Conservation (phyloP, 371 early-diverging fungal species). For the Ordospora pajunii region DNA sequence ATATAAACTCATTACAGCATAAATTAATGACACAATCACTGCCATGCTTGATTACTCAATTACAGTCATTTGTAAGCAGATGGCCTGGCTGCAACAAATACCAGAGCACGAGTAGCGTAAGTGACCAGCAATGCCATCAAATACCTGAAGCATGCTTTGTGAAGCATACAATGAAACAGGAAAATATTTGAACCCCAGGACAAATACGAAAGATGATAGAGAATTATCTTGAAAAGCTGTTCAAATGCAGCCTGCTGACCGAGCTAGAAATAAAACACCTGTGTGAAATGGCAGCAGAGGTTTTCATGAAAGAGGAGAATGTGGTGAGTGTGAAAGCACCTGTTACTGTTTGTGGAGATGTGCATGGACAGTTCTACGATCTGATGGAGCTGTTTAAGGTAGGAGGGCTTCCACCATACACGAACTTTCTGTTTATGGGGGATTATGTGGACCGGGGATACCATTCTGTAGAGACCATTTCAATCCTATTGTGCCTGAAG, state of each 20-base stretch:
- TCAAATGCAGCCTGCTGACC: conserved; percentile 65
- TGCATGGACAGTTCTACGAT: conserved; percentile 92
- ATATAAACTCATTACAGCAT: conserved; percentile 1
- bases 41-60: too few species aligned
- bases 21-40: not conserved
- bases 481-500: conserved; percentile 83
- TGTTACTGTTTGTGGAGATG: conserved; percentile 86
- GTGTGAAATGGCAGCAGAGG: conserved; percentile 71
- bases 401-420: conserved; percentile 76
- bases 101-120: too few species aligned
- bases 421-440: conserved; percentile 84
- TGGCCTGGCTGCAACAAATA: not conserved
- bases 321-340: conserved; percentile 74
- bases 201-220: conserved; percentile 52
- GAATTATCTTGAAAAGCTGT: conserved; percentile 63
- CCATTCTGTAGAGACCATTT: conserved; percentile 93
- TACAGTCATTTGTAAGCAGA: not conserved
- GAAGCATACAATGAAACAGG: not conserved
- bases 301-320: conserved; percentile 77
- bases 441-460: conserved; percentile 99
- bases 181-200: conserved; percentile 1
- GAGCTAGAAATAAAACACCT: conserved; percentile 73
- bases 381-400: conserved; percentile 79
- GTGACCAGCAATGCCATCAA: too few species aligned
- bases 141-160: too few species aligned